phyloP scores from a whole-genome alignment of 345 rosid species.

The Psidium friedrichsthalianum region DNA sequence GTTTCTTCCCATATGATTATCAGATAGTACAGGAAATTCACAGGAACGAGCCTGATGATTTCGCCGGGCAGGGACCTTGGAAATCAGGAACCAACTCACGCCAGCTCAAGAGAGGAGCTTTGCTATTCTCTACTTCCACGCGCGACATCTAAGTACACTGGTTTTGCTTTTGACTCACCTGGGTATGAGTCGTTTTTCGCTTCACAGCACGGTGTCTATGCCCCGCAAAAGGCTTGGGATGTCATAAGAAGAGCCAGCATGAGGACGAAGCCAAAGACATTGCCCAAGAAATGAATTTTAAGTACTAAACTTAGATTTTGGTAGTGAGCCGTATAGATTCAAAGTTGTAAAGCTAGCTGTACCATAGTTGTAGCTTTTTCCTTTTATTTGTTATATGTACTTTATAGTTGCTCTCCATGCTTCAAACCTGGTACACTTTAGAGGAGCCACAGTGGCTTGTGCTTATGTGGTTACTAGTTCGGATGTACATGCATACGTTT shows the following conservation, averaged over 20 bases:
- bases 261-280: constrained; percentile 39
- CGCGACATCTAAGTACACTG: constrained; percentile 82
- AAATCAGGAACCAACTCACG: constrained; percentile 50
- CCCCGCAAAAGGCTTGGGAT: constrained; percentile 99
- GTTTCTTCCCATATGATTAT: constrained; percentile 95
- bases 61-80: constrained; percentile 29
- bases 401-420: background rate
- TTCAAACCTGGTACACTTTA: background rate
- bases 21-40: constrained; percentile 92
- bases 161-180: constrained; percentile 96
- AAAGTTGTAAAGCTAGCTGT: background rate
- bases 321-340: constrained; percentile 1
- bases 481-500: background rate
- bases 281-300: constrained; percentile 20
- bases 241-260: constrained; percentile 90
- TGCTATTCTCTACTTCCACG: constrained; percentile 81
- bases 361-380: background rate
- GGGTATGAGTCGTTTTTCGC: constrained; percentile 98
- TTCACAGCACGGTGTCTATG: constrained; percentile 64
- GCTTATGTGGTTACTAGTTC: background rate
- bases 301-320: background rate
- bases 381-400: background rate
- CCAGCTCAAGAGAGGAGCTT: constrained; percentile 76
- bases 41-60: constrained; percentile 48
- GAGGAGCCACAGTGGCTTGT: background rate